Base-by-base conservation (phyloP, 1,139 yeast species). In the Candida sp. region DNA sequence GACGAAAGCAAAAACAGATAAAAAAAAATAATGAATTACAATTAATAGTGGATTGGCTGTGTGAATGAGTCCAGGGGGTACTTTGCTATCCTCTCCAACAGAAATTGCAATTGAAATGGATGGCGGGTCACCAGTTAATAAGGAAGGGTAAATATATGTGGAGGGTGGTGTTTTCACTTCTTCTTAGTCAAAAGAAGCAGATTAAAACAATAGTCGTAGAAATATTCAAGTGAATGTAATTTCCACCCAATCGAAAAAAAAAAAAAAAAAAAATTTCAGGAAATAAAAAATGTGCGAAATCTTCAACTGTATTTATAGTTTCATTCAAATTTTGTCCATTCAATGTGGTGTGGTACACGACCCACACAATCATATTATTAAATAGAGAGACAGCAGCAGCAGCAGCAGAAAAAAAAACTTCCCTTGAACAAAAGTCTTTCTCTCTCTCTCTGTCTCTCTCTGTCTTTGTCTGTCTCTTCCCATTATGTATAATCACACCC, bases 261-360 rank as follows among this genome's bases (percentile, higher is more conserved):
- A n/a, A n/a, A n/a, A 35, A 35, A 34, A 34, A 44, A 44, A 37
- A 37, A 44, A 12, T 8, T 6, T 25, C 41, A 17, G 25, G 41
- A 45, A 31, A 45, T 28, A 34, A 45, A 35, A 45, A 37, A 39
- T 30, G 38, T 39, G 47, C 42, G 47, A 37, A 45, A 45, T 38
- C 40, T 45, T 31, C 42, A 38, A 37, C 42, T 28, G 41, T 44
- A 44, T 35, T 43, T 43, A 43, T 43, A 43, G 46, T 42, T 42
- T 25, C n/a, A 27, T 25, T 4, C 32, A 28, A 3, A 17, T 17
- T 17, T 17, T 17, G 17, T 17, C 17, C 12, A 34, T 5, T 3
- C 23, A 27, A n/a, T 9, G n/a, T 32, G 12, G 17, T 22, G 9
- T 2, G 8, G 26, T n/a, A 43, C 46, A 43, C 46, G 46, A 43